Evolutionary conservation across 352 stramenopile genomes (phyloP).

Genomic region (Globisporangium cystogenes): DNA sequence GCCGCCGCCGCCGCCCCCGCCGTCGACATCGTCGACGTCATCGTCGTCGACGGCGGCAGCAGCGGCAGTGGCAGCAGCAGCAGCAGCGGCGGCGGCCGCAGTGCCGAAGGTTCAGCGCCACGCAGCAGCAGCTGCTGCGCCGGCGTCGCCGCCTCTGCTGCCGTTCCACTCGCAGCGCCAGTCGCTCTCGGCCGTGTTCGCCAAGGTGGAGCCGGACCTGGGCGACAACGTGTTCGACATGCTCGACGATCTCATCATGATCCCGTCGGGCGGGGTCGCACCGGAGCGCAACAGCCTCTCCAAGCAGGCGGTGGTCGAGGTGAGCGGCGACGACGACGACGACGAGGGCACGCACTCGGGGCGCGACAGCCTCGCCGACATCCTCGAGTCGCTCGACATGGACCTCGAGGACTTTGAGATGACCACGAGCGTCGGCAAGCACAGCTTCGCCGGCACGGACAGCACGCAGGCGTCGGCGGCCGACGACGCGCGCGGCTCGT

Average conservation of each 20-base stretch:
- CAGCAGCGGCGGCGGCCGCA: constrained; percentile 10
- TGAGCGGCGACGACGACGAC: constrained; percentile 23
- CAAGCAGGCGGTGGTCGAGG: constrained; percentile 27
- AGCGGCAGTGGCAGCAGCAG: constrained; percentile 12
- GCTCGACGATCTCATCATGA: constrained; percentile 85
- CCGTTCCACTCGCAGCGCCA: constrained; percentile 15
- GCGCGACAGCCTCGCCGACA: constrained; percentile 74
- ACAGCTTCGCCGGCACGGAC: constrained; percentile 24
- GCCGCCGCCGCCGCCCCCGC: not conserved
- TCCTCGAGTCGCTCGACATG: constrained; percentile 82
- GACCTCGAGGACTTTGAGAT: constrained; percentile 72
- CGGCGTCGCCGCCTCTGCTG: constrained; percentile 19
- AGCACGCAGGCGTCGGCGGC: constrained; percentile 17
- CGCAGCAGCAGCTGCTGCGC: not conserved
- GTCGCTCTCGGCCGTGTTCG: constrained; percentile 55
- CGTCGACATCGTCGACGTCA: not conserved
- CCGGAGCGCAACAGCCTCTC: constrained; percentile 60
- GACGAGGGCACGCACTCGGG: constrained; percentile 18
- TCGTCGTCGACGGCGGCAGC: constrained; percentile 7
- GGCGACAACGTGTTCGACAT: constrained; percentile 87
- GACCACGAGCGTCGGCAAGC: constrained; percentile 24
- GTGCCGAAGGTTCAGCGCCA: constrained; percentile 1
- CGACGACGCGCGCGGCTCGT: constrained; percentile 43
- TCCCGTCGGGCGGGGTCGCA: constrained; percentile 43
- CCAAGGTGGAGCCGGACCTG: constrained; percentile 73